Evolutionary conservation across 352 stramenopile species (phyloP).

Genomic region (Phytophthora citrophthora): DNA sequence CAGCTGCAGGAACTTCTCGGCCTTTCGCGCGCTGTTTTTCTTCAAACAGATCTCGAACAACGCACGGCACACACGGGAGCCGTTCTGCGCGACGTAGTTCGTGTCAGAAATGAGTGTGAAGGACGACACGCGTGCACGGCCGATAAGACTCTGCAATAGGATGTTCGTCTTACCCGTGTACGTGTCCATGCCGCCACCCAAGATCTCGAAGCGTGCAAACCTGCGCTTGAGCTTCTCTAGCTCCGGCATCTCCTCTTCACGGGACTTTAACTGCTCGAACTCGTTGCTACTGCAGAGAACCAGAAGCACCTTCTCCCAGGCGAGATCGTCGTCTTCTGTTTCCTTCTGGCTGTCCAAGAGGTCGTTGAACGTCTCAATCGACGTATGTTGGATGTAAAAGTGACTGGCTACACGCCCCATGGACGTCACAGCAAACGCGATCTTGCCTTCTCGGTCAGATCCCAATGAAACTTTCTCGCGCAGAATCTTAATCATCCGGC

Average conservation of each 20-base stretch:
- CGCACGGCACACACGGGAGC: constrained; percentile 95
- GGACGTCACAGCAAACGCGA: constrained; percentile 93
- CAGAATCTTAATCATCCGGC: constrained; percentile 87
- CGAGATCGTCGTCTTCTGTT: constrained; percentile 54
- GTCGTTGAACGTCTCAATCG: constrained; percentile 98
- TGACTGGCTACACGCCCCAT: constrained; percentile 98
- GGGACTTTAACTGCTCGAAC: constrained; percentile 96
- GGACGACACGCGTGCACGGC: constrained; percentile 83
- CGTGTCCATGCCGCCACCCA: constrained; percentile 91
- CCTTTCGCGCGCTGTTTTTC: constrained; percentile 85
- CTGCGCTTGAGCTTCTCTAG: constrained; percentile 92
- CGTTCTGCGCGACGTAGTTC: constrained; percentile 99
- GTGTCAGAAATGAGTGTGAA: constrained; percentile 99
- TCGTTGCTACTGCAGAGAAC: constrained; percentile 91
- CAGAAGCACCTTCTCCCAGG: constrained; percentile 74
- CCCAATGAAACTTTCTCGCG: constrained; percentile 56
- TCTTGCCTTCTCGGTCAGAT: constrained; percentile 47
- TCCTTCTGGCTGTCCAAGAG: constrained; percentile 68
- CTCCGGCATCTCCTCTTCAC: constrained; percentile 95
- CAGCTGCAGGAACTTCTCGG: constrained; percentile 95
- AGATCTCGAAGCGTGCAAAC: constrained; percentile 89
- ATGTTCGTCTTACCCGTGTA: constrained; percentile 97
- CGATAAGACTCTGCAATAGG: constrained; percentile 92
- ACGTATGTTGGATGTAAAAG: constrained; percentile 99
- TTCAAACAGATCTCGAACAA: constrained; percentile 99